A percentile compares a stretch with the other conserved stretches of the same genome.
Conservation (phyloP, 2,329 filamentous ascomycete genomes). For the Phyllosticta capitalensis region DNA sequence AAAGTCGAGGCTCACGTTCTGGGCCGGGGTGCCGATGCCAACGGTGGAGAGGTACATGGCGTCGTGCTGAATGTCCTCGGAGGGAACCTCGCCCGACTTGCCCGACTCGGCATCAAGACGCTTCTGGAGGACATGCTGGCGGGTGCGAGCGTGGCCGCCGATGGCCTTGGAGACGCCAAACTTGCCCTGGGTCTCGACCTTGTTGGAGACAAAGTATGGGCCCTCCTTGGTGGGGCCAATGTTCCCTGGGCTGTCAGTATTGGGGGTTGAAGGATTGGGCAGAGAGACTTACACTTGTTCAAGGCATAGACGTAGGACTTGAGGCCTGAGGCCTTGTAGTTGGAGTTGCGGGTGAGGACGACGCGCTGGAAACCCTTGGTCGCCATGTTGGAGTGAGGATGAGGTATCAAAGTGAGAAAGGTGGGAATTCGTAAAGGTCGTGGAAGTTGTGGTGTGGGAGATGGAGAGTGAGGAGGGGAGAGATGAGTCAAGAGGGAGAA, state of each 20-base stretch:
- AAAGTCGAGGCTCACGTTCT: constrained; percentile 53
- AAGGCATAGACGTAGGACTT: constrained; percentile 56
- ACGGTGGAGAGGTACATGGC: constrained; percentile 55
- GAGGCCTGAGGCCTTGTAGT: constrained; percentile 33
- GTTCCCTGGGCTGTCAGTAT: constrained; percentile 28
- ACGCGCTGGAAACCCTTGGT: constrained; percentile 17
- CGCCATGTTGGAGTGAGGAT: constrained; percentile 1
- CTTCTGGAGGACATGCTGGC: constrained; percentile 41
- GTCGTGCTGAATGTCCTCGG: constrained; percentile 60
- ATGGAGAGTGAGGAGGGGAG: not conserved
- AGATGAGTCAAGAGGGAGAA: not conserved
- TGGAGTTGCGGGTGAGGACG: constrained; percentile 18
- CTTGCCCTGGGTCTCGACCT: constrained; percentile 40
- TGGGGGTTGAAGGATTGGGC: not conserved
- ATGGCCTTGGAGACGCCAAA: constrained; percentile 36
- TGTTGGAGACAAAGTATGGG: constrained; percentile 47
- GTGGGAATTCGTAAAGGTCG: too few relatives aligned
- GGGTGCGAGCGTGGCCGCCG: constrained; percentile 40
- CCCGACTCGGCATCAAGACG: constrained; percentile 20
- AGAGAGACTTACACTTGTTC: constrained; percentile 40
- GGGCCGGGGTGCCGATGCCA: constrained; percentile 54
- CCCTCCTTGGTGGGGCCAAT: constrained; percentile 54
- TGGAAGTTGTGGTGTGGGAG: not conserved
- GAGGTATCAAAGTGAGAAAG: too few relatives aligned
- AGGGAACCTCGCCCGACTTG: constrained; percentile 42